These are phyloP conservation scores for Nicotiana tomentosiformis DNA, from an alignment of 257 asterid species.

Conservation along the genomic window DNA sequence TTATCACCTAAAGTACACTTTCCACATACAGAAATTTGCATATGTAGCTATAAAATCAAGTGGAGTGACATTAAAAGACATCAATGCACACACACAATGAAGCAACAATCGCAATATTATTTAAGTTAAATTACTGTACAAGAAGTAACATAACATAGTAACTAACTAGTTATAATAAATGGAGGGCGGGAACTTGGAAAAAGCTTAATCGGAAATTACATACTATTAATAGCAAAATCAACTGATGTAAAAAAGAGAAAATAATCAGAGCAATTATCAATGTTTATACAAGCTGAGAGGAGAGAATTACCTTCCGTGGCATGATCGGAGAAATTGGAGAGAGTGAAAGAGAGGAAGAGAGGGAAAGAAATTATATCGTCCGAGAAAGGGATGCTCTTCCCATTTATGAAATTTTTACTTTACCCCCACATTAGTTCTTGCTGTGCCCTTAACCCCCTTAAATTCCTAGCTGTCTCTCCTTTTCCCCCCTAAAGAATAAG, in stretches of 20 bases:
- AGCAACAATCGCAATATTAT: background rate
- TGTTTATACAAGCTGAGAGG: background rate
- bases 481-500: background rate
- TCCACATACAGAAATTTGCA: background rate
- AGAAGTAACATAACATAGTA: background rate
- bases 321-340: background rate
- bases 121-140: background rate
- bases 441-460: background rate
- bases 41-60: background rate
- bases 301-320: background rate
- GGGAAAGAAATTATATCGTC: background rate
- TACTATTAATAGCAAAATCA: background rate
- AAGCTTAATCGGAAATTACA: background rate
- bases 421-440: background rate
- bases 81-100: background rate
- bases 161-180: background rate
- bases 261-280: background rate
- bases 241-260: background rate
- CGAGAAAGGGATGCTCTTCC: background rate
- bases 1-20: background rate
- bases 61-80: background rate
- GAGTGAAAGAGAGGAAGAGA: background rate
- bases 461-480: background rate
- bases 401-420: background rate
- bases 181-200: background rate